Base-by-base conservation (phyloP, 306 rosid species). In the Rubus parviflorus region DNA sequence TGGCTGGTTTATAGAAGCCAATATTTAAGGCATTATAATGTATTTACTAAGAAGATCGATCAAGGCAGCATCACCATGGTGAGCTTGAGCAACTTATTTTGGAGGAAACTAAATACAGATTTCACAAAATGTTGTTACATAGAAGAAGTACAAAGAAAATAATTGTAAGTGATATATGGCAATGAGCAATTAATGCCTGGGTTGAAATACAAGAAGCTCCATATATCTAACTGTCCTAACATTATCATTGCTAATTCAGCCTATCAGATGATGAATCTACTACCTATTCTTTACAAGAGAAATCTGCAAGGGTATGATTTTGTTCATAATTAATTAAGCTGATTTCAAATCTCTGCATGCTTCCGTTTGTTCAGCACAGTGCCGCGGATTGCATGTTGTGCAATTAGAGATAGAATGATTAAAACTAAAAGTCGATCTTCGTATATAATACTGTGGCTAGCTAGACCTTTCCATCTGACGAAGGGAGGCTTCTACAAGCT, bases 381-480 rank as follows among this genome's bases (percentile, higher is more conserved):
- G 56, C 61, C n/a, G 63, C 42, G 83, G 71, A 46, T 78, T 70
- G 80, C 74, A 63, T 67, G 69, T 78, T 66, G 66, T 47, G 79
- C 75, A 47, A 75, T 68, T 64, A 79, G 77, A 52, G 51, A 53
- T 70, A 51, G 30, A 35, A 61, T 19, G 2, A 30, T 30, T 30
- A 45, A 19, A 47, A 41, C 22, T 25, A 68, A 68, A 22, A 6
- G 22, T 67, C 35, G 35, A 30, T 30, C 72, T 67, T 56, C 17
- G 61, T 17, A 58, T 1, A 23, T 58, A 4, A 23, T 20, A 67
- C 30, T 57, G 19, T 22, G 53, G 17, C 61, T 0, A n/a, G 66
- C 82, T 86, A 91, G 75, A 88, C 92, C 80, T 87, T 94, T n/a
- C 93, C 94, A 51, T 86, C 90, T 11, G 88, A 85, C 4, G 87